phyloP scores from a whole-genome alignment of 441 rosid species.

The Daphne laureola region DNA sequence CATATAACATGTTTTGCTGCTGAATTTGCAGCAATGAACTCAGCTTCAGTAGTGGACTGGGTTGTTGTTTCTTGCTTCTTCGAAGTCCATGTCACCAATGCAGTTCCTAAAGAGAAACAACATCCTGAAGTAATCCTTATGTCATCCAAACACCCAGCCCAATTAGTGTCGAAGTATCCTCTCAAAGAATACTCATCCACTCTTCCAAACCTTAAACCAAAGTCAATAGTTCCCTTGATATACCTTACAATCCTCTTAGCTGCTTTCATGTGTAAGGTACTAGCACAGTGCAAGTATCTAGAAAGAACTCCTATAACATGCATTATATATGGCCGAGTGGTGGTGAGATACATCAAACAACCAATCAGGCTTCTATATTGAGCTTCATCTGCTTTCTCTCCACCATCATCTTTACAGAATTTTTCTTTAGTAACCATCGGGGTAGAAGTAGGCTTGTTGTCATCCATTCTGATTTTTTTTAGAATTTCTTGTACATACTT shows the following conservation, averaged over 20 bases:
- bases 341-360: neutral
- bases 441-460: neutral
- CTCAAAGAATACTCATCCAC: neutral
- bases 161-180: neutral
- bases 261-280: neutral
- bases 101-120: neutral
- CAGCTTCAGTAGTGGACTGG: neutral
- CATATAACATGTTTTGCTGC: neutral
- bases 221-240: neutral
- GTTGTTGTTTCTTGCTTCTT: neutral
- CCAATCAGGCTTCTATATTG: neutral
- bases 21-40: neutral
- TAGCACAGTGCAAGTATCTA: neutral
- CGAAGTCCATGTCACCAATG: neutral
- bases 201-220: neutral
- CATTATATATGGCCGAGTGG: neutral
- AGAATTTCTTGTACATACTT: neutral
- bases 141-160: neutral
- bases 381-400: neutral
- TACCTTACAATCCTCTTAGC: neutral
- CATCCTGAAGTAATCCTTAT: neutral
- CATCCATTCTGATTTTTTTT: neutral
- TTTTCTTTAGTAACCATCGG: neutral
- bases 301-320: neutral
- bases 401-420: neutral